Evolutionary conservation across 1,139 yeast genomes (phyloP), one percentile per base, ranked within the genome.

Genomic region (Yamadazyma atlantica): DNA sequence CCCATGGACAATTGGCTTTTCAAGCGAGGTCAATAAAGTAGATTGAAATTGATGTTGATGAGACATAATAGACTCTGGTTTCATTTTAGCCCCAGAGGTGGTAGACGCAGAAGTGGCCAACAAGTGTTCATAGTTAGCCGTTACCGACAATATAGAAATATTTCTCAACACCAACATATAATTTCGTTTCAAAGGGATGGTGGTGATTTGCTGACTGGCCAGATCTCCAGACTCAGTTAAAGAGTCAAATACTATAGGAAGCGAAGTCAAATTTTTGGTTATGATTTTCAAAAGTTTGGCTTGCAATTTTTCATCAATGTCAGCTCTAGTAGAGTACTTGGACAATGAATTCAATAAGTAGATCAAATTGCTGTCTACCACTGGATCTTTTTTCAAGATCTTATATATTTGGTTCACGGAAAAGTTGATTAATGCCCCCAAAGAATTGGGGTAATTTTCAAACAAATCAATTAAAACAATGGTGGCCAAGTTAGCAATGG

Each of bases 11-110:
- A 69, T 35, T 1, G 53, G 35, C 33, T 66, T 68, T 32, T 67
- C 72, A 42, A 67, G 54, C 1, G 64, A 39, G 2, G 51, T 34
- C 33, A 71, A 53, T 14, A 71, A 43, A 27, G 49, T 45, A 10
- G 42, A 37, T 49, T 71, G 77, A 43, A 57, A 69, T 40, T 55
- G 66, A 43, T 68, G 60, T 42, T 71, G 76, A 34, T 61, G 71
- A 8, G 56, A 38, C 75, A 70, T 69, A 23, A 71, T 58, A 0
- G 66, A 49, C 36, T 71, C 76, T 0, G 77, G 75, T 37, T 69
- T 69, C 57, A 67, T 44, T 45, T 69, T 69, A 4, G 73, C 62
- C 3, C 71, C 68, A 0, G 69, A 57, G 7, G 63, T 47, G 4
- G 70, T 58, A 0, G 73, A 60, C 2, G 74, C 60, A 3, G 73